A percentile compares a stretch with the other conserved stretches of the same genome.
Evolutionary conservation across 2,329 filamentous ascomycete species (phyloP).

Genomic region (Trichoderma cornu-damae): DNA sequence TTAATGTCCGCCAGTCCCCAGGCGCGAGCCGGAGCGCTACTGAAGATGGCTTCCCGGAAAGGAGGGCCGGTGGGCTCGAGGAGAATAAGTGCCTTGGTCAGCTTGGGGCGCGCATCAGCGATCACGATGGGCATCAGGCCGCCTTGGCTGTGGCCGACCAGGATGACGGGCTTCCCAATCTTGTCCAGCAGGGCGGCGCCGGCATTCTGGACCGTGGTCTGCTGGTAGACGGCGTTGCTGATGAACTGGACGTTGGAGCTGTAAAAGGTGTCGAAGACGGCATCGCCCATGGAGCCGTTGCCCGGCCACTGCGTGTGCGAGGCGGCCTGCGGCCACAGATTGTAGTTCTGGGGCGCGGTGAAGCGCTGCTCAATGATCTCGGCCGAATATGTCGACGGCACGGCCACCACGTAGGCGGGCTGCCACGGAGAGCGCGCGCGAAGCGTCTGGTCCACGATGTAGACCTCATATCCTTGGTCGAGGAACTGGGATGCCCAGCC

Average conservation of each 20-base stretch:
- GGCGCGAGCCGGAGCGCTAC: slow-evolving; percentile 30
- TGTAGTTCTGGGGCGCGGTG: slow-evolving; percentile 33
- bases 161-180: slow-evolving; percentile 38
- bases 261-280: slow-evolving; percentile 40
- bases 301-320: slow-evolving; percentile 43
- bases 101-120: slow-evolving; percentile 38
- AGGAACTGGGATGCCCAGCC: slow-evolving; percentile 48
- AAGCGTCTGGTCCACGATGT: slow-evolving; percentile 43
- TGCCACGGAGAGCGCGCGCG: slow-evolving; percentile 42
- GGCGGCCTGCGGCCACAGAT: slow-evolving; percentile 37
- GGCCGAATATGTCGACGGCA: slow-evolving; percentile 28
- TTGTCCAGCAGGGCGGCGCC: slow-evolving; percentile 40
- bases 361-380: slow-evolving; percentile 36
- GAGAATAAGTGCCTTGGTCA: slow-evolving; percentile 39
- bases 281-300: slow-evolving; percentile 35
- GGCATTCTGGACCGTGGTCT: slow-evolving; percentile 35
- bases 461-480: slow-evolving; percentile 42
- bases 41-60: slow-evolving; percentile 40
- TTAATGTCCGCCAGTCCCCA: slow-evolving; percentile 48
- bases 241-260: slow-evolving; percentile 37
- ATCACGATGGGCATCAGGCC: slow-evolving; percentile 39
- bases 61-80: slow-evolving; percentile 46
- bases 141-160: slow-evolving; percentile 45
- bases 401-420: slow-evolving; percentile 25
- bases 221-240: slow-evolving; percentile 31